Evolutionary conservation across 371 early-diverging fungal genomes (phyloP), one percentile per base, ranked within the genome.

Genomic region (Enterocytospora artemiae): DNA sequence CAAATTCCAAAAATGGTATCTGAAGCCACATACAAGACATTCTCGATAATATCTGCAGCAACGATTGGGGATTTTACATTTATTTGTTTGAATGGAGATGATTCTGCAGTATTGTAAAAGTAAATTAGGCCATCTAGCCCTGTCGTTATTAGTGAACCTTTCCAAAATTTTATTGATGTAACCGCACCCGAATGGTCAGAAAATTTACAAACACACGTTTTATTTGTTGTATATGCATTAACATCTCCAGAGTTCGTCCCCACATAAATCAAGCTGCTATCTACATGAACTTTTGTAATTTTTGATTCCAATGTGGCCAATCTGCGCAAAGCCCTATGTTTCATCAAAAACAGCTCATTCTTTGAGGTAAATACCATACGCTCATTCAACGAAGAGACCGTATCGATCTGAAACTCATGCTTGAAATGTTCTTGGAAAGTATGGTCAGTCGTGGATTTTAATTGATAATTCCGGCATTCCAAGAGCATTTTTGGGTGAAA

Each of bases 381-480:
- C 1, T 48, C 44, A 7, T 31, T 36, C 9, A 24, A 16, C n/a
- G 16, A 24, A 25, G 20, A 27, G 14, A 71, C 31, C 14, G 9
- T 9, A n/a, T 1, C 9, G 22, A 71, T 37, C 1, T 7, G n/a
- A 18, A n/a, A 33, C 24, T 66, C 50, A 22, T 34, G 24, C 41
- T 27, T 33, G 22, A 32, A 33, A 22, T 59, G 16, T 5, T 20
- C 32, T 0, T 39, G 30, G 44, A 66, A 71, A 4, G 36, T 36
- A 31, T 46, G 33, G 9, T 28, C 39, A 3, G 50, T 43, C 9
- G 28, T 48, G 22, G 55, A 54, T 37, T 3, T 57, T 31, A 71
- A 28, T n/a, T 62, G 44, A 63, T 56, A 71, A 60, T 54, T 62
- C 20, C 51, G 65, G 53, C 71, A 66, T 59, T 41, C 24, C 32